Evolutionary conservation across 129 eudicot genomes (phyloP), one percentile per base, ranked within the genome.

Genomic region (Escallonia rubra): DNA sequence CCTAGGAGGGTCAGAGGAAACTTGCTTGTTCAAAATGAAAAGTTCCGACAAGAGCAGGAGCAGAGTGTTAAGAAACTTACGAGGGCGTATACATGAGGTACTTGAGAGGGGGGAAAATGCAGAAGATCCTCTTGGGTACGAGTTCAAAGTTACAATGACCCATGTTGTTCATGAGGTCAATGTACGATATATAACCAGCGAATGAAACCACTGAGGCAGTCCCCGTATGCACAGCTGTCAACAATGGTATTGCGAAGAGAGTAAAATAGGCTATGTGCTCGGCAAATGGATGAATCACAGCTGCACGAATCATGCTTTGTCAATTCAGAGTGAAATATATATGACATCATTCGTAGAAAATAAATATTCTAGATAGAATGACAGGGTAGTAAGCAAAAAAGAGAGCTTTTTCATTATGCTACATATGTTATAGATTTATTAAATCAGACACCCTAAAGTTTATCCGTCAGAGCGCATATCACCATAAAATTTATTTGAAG

Each of bases 61-160:
- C 34, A 23, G 34, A 23, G 34, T 23, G 34, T 23, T 23, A 23
- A 23, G 34, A 23, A 4, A 78, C 96, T 70, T 82, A 88, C 96
- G 96, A 58, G 13, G 96, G 96, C 2, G 96, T 88, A 63, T 88
- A 88, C 81, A 85, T 72, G 85, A 88, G 73, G 71, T 85, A 85
- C 83, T 88, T 88, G 79, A 88, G 89, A 23, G 91, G 91, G 13
- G 91, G 91, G 57, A 88, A 82, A 7, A 80, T 61, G 63, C 82
- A 52, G 75, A 88, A 88, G 52, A 76, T 38, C 61, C 59, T 38
- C 13, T 78, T 76, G 2, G 96, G 96, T 23, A 88, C 65, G 61
- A 82, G 63, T 80, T 88, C 96, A 70, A 88, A 85, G 76, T 88
- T 88, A 80, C 89, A 88, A 57, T 88, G 96, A 2, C 96, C 96